Base-by-base conservation (phyloP, 129 eudicot genomes). In the Helianthus tuberosus region DNA sequence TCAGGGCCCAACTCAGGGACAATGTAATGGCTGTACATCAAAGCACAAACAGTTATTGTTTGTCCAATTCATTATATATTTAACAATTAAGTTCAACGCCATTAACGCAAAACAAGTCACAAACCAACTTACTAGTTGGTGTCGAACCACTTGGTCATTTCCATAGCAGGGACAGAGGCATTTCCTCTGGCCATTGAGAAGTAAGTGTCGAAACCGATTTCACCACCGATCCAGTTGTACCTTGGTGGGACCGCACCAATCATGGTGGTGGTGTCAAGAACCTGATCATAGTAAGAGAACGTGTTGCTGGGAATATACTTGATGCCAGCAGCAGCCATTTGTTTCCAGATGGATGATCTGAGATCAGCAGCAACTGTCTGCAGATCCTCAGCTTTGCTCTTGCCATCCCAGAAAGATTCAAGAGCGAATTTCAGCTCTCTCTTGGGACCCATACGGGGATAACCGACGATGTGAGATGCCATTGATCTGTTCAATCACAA, bases 111-210 rank as follows among this genome's bases (percentile, higher is more conserved):
- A 15, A 23, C 72, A 58, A 71, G 61, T 51, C 2, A 13, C 5
- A 38, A 8, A 32, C 13, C 20, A 58, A 88, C 99, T 88, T 94
- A 94, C 99, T 94, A 94, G 96, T 94, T 94, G 96, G 99, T 94
- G 91, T 94, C 99, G 49, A 94, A 94, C 99, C 99, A 94, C 97
- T 94, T 94, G 82, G 99, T 94, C 99, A 91, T 94, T 68, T 94
- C 99, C 99, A 94, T 91, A 65, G 99, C 99, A 50, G 99, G 99
- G 51, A 91, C 97, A 76, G 99, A 88, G 72, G 99, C 99, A 80
- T 94, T 94, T 77, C 99, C 99, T 85, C 99, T 88, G 64, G 96
- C 99, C 99, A 94, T 94, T 55, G 99, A 94, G 82, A 94, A 94
- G 87, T 90, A 94, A 57, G 90, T 87, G 81, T 88, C 96, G 29